Percentiles rank a stretch among this genome's conserved stretches.
Conservation (phyloP, 2,329 filamentous ascomycete genomes). For the Pseudocercospora crystallina region DNA sequence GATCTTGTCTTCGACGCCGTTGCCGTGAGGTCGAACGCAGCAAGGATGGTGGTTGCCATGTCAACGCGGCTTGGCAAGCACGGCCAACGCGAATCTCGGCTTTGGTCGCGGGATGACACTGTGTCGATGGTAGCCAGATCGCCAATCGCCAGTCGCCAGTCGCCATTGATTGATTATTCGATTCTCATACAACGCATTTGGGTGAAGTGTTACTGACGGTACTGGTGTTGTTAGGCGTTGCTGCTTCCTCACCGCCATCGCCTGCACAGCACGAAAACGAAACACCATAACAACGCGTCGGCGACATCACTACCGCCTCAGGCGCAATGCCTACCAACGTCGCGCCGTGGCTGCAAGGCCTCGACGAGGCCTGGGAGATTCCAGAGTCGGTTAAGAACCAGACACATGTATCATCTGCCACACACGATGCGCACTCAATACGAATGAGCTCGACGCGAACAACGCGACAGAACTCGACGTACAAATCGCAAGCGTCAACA, state of each 20-base stretch:
- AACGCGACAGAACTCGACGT: slow-evolving; percentile 31
- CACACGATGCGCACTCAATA: slow-evolving; percentile 31
- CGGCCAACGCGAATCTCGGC: neutral
- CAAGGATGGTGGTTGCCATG: slow-evolving; percentile 4
- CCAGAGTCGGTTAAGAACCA: slow-evolving; percentile 11
- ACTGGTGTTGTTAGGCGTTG: no score
- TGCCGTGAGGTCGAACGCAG: slow-evolving; percentile 3
- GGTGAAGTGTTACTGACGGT: no score
- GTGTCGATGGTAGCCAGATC: neutral
- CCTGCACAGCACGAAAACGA: neutral
- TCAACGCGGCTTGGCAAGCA: neutral
- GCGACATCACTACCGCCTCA: slow-evolving; percentile 6
- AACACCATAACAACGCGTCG: slow-evolving; percentile 22
- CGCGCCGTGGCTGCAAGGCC: slow-evolving; percentile 75
- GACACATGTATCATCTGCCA: slow-evolving; percentile 26
- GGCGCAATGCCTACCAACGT: slow-evolving; percentile 32
- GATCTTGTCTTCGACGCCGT: neutral
- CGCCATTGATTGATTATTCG: no score
- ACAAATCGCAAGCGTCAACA: slow-evolving; percentile 24
- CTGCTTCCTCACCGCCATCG: neutral
- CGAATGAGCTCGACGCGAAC: slow-evolving; percentile 37
- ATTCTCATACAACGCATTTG: no score
- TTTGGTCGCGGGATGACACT: neutral
- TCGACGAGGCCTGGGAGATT: slow-evolving; percentile 59
- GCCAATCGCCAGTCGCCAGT: neutral